Base-by-base conservation (phyloP, 306 rosid species). In the Arachis hypogaea region DNA sequence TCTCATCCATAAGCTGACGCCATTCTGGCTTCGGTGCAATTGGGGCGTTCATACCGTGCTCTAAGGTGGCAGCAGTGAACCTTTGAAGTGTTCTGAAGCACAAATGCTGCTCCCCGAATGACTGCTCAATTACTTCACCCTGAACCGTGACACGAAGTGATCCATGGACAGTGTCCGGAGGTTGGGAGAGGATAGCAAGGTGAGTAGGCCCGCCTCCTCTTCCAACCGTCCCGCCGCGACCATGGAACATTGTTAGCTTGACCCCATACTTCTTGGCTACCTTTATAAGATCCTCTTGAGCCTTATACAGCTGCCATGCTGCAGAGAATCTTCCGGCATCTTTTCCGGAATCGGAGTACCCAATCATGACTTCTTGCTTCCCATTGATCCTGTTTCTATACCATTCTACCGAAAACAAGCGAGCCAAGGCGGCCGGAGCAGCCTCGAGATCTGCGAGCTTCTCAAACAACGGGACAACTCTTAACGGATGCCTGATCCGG, bases 121-220 rank as follows among this genome's bases (percentile, higher is more conserved):
- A 89, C 63, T 91, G 94, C 86, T 94, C 98, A 65, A 94, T 94
- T 41, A 94, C 98, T 80, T 94, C 98, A 52, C 98, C 98, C 79
- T 94, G 98, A 49, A 94, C 97, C 0, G 98, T 94, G 33, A 94
- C 98, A 68, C 97, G 98, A 74, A 94, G 96, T 1, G 97, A 94
- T 69, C 98, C 98, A 3, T 94, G 97, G 81, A 94, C 66, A 0
- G 98, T 94, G 1, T 94, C 98, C 0, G 98, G 97, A 30, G 98
- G 98, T 59, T 94, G 97, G 73, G 98, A 94, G 80, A 94, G 80
- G 74, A 94, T 94, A 76, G 98, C 98, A 73, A 94, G 97, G 85
- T 94, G 98, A 74, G 96, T 91, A 40, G 98, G 98, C 5, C 98
- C 98, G 18, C 98, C 98, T 76, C 98, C 97, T 78, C 98, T 85